These are phyloP conservation scores for Aristolochia fimbriata DNA, from an alignment of 164 flowering plant species.

Conservation along the genomic window DNA sequence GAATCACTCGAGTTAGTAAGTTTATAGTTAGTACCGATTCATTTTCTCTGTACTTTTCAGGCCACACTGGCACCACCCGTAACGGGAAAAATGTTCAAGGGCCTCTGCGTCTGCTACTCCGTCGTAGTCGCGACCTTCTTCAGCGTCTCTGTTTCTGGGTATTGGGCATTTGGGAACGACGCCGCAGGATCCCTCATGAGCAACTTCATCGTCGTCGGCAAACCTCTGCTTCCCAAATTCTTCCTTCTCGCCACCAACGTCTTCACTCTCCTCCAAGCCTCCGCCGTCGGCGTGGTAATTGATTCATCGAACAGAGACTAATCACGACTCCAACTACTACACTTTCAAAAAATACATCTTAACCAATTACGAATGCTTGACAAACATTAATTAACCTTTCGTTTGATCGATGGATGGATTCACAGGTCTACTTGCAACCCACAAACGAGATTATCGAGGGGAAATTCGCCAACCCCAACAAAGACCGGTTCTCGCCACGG, in stretches of 20 bases:
- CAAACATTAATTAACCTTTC: too few relatives aligned
- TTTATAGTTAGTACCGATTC: too few relatives aligned
- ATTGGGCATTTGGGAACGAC: conserved; percentile 91
- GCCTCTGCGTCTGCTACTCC: conserved; percentile 60
- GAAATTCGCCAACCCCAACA: conserved; percentile 41
- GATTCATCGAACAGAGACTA: too few relatives aligned
- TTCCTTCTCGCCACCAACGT: conserved; percentile 48
- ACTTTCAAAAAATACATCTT: too few relatives aligned
- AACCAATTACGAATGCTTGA: too few relatives aligned
- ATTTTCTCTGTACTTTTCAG: conserved; percentile 24
- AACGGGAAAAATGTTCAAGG: conserved; percentile 94
- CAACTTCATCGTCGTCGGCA: conserved; percentile 48
- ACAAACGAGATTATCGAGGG: conserved; percentile 65
- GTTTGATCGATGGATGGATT: too few relatives aligned
- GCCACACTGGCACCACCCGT: conserved; percentile 89
- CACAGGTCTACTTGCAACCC: conserved; percentile 79
- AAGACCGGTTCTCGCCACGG: conserved; percentile 44
- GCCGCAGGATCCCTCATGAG: conserved; percentile 36
- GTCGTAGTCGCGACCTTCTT: conserved; percentile 56
- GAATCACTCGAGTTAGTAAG: too few relatives aligned
- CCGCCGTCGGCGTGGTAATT: conserved; percentile 75
- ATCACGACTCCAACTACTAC: too few relatives aligned
- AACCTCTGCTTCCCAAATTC: conserved; percentile 54
- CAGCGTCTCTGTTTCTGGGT: conserved; percentile 77
- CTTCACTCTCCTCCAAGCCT: conserved; percentile 55